Evolutionary conservation across 2,329 filamentous ascomycete genomes (phyloP), one percentile per base, ranked within the genome.

Genomic region (Paecilomyces variotii): DNA sequence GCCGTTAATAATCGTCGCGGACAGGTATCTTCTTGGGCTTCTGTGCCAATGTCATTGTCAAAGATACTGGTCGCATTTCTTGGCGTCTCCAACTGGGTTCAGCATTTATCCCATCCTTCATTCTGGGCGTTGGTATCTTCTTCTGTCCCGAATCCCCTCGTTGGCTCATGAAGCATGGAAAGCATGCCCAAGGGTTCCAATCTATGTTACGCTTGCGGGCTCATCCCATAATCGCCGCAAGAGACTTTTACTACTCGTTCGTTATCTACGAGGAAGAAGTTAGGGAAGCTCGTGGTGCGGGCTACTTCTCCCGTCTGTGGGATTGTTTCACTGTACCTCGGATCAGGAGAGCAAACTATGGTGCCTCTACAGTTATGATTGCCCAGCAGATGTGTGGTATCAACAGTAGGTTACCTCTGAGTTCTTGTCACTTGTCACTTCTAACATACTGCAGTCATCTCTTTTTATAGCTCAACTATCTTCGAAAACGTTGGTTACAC

Each of bases 11-110:
- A 85, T 64, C 73, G 72, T 2, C 70, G 78, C 2, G 76, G 77
- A 7, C 30, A 32, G 30, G 30, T 32, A 32, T 32, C 30, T 32
- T 32, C 30, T 32, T 32, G 30, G 30, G 30, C 4, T 32, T 32
- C 11, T 32, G 30, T 10, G 30, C 30, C 30, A 32, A 32, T 32
- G 30, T 32, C 30, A 32, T 32, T 9, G 30, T 32, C 11, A 32
- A 32, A 10, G 30, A 32, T 3, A 82, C 88, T 56, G 71, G 78
- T 9, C 85, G 86, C 5, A 76, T 82, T 32, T 76, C 87, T 60
- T 89, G 87, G 87, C 82, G 87, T 27, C 74, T 89, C 49, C 88
- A 88, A 84, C 81, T 90, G 74, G 84, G 80, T 5, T 87, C 84
- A 2, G 85, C 87, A 9, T 81, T 87, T 70, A 76, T 87, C 12